Percentiles rank a stretch among this genome's conserved stretches.
Conservation (phyloP, 2,329 filamentous ascomycete species). For the Capronia americana region DNA sequence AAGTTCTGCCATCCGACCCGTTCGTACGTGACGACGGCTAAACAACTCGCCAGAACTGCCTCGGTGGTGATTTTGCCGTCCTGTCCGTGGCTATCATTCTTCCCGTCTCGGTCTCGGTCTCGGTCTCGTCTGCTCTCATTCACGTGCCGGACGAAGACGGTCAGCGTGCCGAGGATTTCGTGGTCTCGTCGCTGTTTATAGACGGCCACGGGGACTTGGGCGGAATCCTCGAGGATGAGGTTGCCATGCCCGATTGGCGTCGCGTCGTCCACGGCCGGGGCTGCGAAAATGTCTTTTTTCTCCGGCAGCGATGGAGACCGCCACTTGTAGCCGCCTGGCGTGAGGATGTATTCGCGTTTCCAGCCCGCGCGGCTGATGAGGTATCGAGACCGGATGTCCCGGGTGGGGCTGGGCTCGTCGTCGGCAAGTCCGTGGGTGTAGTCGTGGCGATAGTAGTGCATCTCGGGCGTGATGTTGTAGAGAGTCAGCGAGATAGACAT, state of each 20-base stretch:
- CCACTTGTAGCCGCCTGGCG: conserved; percentile 15
- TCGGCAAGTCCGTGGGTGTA: background rate
- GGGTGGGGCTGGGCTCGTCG: background rate
- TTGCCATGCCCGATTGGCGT: conserved; percentile 26
- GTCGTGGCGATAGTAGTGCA: conserved; percentile 25
- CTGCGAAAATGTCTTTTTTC: conserved; percentile 16
- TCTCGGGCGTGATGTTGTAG: conserved; percentile 28
- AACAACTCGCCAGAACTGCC: conserved; percentile 25
- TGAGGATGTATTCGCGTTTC: conserved; percentile 25
- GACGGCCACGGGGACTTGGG: conserved; percentile 21
- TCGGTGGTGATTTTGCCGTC: conserved; percentile 15
- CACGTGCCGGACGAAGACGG: conserved; percentile 18
- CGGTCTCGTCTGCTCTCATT: background rate
- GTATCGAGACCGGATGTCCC: conserved; percentile 10
- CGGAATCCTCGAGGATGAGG: conserved; percentile 22
- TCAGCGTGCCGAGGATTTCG: conserved; percentile 22
- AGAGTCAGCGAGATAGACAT: conserved; percentile 27
- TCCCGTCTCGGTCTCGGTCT: too few relatives aligned
- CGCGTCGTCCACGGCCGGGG: conserved; percentile 26
- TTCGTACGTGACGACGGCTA: conserved; percentile 29
- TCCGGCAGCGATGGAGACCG: background rate
- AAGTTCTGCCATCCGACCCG: conserved; percentile 29
- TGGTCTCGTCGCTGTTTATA: conserved; percentile 33
- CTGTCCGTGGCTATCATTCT: background rate
- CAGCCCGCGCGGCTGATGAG: conserved; percentile 19